Evolutionary conservation across 2,329 filamentous ascomycete species (phyloP).

Genomic region (Calonectria montana): DNA sequence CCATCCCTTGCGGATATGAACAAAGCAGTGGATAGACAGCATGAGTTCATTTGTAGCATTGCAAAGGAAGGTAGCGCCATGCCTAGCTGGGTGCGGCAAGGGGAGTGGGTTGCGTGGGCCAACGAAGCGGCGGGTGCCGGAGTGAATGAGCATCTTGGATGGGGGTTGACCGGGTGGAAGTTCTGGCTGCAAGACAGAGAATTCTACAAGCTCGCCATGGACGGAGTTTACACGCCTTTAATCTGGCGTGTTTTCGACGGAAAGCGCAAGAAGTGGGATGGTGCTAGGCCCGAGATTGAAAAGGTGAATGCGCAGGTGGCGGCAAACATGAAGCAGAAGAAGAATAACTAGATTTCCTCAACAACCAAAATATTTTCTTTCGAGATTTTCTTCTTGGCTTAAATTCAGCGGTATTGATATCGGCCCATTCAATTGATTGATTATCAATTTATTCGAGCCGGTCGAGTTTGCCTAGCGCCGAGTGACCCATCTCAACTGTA

Average conservation of each 20-base stretch:
- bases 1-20: conserved; percentile 52
- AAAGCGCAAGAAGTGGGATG: conserved; percentile 53
- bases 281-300: conserved; percentile 51
- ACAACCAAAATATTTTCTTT: neutral
- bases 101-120: conserved; percentile 53
- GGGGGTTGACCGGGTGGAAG: conserved; percentile 52
- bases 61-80: conserved; percentile 41
- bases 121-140: conserved; percentile 56
- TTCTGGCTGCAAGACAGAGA: conserved; percentile 54
- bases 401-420: neutral
- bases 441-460: neutral
- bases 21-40: conserved; percentile 46
- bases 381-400: neutral
- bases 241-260: conserved; percentile 55
- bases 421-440: neutral
- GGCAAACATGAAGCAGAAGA: conserved; percentile 28
- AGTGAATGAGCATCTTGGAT: conserved; percentile 53
- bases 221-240: conserved; percentile 54
- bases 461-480: neutral
- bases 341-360: conserved; percentile 20
- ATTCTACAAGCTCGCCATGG: conserved; percentile 52
- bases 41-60: conserved; percentile 46
- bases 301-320: conserved; percentile 40
- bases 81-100: conserved; percentile 44
- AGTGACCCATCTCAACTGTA: neutral